A percentile compares a stretch with the other conserved stretches of the same genome.
Evolutionary conservation across 345 rosid genomes (phyloP).

Genomic region (Theobroma cacao): DNA sequence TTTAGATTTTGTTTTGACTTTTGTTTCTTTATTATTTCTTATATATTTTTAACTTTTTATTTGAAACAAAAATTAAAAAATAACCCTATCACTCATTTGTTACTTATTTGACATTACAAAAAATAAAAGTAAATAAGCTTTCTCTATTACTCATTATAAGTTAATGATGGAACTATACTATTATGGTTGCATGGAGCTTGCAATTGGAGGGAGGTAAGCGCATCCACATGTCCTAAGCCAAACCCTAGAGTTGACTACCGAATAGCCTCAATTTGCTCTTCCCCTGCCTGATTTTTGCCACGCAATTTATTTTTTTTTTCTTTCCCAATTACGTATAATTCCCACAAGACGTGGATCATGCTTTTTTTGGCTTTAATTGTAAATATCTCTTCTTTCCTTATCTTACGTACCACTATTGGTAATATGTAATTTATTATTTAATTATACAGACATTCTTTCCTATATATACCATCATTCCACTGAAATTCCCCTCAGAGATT

Average conservation of each 20-base stretch:
- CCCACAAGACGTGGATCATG: slow-evolving; percentile 24
- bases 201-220: slow-evolving; percentile 19
- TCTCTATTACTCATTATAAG: background rate
- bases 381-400: no score
- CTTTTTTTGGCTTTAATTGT: background rate
- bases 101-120: no score
- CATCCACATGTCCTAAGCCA: slow-evolving; percentile 7
- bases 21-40: no score
- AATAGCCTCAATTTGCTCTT: background rate
- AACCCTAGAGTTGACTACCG: slow-evolving; percentile 4
- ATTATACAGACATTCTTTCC: background rate
- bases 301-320: background rate
- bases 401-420: background rate
- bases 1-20: no score
- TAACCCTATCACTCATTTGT: no score
- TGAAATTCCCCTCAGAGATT: slow-evolving; percentile 10
- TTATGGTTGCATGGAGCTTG: slow-evolving; percentile 25
- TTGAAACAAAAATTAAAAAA: no score
- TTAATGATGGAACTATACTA: background rate
- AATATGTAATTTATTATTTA: background rate
- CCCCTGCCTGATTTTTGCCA: slow-evolving; percentile 3
- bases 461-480: slow-evolving; percentile 4
- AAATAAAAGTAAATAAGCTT: no score
- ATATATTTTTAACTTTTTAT: no score
- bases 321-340: background rate